These are phyloP conservation scores for Trypanosoma congolense DNA, from an alignment of 208 protist genomes.

Conservation along the genomic window DNA sequence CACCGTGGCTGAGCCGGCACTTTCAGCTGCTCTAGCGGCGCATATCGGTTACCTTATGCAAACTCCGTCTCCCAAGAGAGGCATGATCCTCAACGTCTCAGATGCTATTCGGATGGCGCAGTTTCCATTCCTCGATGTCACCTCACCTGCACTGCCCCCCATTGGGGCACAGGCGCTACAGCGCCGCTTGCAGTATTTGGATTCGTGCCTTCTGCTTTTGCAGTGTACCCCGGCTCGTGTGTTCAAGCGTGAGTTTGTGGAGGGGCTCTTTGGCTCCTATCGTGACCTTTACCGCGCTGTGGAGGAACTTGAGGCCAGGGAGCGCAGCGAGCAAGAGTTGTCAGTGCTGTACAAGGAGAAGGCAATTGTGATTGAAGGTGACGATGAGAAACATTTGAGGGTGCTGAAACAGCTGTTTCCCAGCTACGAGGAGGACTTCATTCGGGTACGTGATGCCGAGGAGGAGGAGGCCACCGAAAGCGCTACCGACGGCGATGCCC, in stretches of 20 bases:
- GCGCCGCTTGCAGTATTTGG: slow-evolving; percentile 66
- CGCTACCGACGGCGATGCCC: slow-evolving; percentile 19
- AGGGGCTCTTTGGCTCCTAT: slow-evolving; percentile 60
- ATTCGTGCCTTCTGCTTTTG: slow-evolving; percentile 67
- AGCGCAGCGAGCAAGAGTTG: slow-evolving; percentile 66
- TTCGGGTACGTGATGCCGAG: slow-evolving; percentile 30
- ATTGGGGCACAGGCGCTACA: slow-evolving; percentile 29
- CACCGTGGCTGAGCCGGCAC: slow-evolving; percentile 70
- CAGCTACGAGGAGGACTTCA: slow-evolving; percentile 89
- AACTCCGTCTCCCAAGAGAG: slow-evolving; percentile 1
- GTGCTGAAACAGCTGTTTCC: slow-evolving; percentile 90
- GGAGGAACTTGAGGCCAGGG: slow-evolving; percentile 75
- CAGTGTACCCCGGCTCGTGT: slow-evolving; percentile 41
- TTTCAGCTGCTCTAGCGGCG: slow-evolving; percentile 61
- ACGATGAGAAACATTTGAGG: slow-evolving; percentile 88
- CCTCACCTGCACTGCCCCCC: slow-evolving; percentile 29
- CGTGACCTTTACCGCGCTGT: slow-evolving; percentile 59
- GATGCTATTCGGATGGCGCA: slow-evolving; percentile 60
- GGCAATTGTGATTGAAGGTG: slow-evolving; percentile 81
- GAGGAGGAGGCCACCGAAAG: slow-evolving; percentile 31
- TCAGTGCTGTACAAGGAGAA: slow-evolving; percentile 91
- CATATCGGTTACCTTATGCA: slow-evolving; percentile 36
- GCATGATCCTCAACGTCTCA: slow-evolving; percentile 33
- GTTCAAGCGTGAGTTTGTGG: slow-evolving; percentile 46
- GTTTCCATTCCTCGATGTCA: slow-evolving; percentile 36